Conservation (phyloP, 1,139 yeast genomes). For the Lodderomyces orthopsilosis region DNA sequence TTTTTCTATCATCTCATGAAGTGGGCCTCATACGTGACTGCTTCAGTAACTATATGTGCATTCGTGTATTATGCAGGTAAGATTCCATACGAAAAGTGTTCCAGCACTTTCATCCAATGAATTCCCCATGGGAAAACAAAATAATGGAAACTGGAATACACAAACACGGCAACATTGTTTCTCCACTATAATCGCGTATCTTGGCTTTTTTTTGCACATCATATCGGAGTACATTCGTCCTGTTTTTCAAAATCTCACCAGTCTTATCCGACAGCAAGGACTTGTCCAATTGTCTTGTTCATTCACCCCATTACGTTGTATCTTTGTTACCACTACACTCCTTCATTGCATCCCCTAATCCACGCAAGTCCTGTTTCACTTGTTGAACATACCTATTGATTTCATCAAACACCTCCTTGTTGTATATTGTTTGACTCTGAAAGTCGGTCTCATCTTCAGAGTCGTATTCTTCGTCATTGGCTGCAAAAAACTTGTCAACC, state of each 20-base stretch:
- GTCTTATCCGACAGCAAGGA: too few relatives aligned
- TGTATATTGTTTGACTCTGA: slow-evolving; percentile 17
- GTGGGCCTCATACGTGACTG: too few relatives aligned
- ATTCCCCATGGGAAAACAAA: too few relatives aligned
- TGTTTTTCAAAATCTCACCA: background rate
- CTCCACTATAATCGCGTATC: too few relatives aligned
- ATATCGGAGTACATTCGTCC: background rate
- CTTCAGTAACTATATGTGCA: too few relatives aligned
- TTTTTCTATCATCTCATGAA: too few relatives aligned
- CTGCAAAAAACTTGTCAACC: slow-evolving; percentile 21
- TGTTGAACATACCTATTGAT: slow-evolving; percentile 37
- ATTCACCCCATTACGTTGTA: background rate
- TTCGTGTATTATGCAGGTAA: too few relatives aligned
- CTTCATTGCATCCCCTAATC: slow-evolving; percentile 42
- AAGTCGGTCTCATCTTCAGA: slow-evolving; percentile 14
- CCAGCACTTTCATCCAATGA: too few relatives aligned
- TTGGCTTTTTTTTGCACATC: background rate
- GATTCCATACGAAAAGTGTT: too few relatives aligned
- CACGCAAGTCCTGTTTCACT: slow-evolving; percentile 30
- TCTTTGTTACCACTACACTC: slow-evolving; percentile 14
- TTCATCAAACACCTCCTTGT: slow-evolving; percentile 39
- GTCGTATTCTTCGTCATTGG: background rate
- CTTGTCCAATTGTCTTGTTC: background rate
- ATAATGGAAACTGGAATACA: too few relatives aligned
- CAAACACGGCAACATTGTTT: too few relatives aligned